Conservation (phyloP, 1,139 yeast species). For the Yamadazyma aaseri region DNA sequence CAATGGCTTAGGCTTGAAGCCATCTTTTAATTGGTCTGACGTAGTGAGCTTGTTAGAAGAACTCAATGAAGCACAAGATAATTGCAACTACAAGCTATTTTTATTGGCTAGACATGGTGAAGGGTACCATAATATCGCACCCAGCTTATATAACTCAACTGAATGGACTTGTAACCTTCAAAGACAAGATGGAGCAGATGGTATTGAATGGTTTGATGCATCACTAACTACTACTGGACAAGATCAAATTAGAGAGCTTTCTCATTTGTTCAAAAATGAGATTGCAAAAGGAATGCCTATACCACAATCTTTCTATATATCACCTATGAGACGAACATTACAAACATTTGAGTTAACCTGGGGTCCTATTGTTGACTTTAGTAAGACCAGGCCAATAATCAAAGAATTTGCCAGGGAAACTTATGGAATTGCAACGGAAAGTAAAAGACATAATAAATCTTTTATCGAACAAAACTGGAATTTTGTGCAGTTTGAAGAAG, state of each 20-base stretch:
- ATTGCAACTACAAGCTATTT: constrained; percentile 26
- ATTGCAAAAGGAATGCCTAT: constrained; percentile 21
- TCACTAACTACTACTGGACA: constrained; percentile 29
- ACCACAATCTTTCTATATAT: constrained; percentile 31
- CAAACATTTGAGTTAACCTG: constrained; percentile 34
- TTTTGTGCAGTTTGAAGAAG: constrained; percentile 27
- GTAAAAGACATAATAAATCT: constrained; percentile 29
- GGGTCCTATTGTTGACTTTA: constrained; percentile 17
- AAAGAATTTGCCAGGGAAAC: constrained; percentile 38
- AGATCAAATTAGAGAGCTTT: constrained; percentile 19
- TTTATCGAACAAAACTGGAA: constrained; percentile 25
- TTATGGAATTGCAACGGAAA: constrained; percentile 38
- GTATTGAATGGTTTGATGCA: constrained; percentile 39
- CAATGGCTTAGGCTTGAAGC: constrained; percentile 9
- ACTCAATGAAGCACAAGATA: constrained; percentile 11
- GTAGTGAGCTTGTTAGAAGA: constrained; percentile 11
- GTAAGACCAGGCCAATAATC: constrained; percentile 21
- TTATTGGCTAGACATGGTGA: constrained; percentile 59
- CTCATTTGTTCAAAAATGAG: constrained; percentile 19
- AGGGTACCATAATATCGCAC: constrained; percentile 62
- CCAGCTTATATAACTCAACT: constrained; percentile 13
- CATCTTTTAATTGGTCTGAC: constrained; percentile 12
- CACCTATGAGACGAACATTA: constrained; percentile 36
- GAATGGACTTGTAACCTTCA: constrained; percentile 39
- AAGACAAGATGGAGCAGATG: constrained; percentile 28